Percentiles rank a stretch among this genome's conserved stretches.
Conservation (phyloP, 805 yeast genomes). For the Saccharomycopsis sp. region DNA sequence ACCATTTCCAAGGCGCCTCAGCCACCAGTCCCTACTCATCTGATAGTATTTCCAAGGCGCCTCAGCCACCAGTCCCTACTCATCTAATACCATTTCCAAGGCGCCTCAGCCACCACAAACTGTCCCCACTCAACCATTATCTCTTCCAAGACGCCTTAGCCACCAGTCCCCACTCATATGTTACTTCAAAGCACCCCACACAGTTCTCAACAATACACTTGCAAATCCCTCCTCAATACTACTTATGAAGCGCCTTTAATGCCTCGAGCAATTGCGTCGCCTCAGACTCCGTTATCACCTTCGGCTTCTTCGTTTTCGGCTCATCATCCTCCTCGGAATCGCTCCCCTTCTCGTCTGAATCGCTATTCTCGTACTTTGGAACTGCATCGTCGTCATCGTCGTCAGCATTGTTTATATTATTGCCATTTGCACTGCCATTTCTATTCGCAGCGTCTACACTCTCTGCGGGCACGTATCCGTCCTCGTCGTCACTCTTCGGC, state of each 20-base stretch:
- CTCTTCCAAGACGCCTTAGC: too few relatives aligned
- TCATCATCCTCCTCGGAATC: neutral
- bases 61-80: too few relatives aligned
- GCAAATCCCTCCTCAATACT: neutral
- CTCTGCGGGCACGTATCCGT: conserved; percentile 4
- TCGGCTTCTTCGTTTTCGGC: neutral
- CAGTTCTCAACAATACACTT: neutral
- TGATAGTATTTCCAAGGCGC: too few relatives aligned
- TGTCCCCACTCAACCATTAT: too few relatives aligned
- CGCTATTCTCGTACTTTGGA: conserved; percentile 22
- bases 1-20: too few relatives aligned
- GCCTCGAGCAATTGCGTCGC: neutral
- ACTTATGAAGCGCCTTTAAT: neutral
- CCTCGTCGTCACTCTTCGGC: conserved; percentile 16
- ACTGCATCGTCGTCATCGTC: conserved; percentile 23
- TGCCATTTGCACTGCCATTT: conserved; percentile 17
- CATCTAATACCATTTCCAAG: too few relatives aligned
- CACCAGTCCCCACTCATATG: too few relatives aligned
- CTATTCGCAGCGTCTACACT: too few relatives aligned
- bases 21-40: too few relatives aligned
- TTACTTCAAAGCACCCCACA: too few relatives aligned
- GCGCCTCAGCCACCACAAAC: too few relatives aligned
- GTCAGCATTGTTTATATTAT: too few relatives aligned
- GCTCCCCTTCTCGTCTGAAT: conserved; percentile 9
- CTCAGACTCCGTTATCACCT: neutral